phyloP scores from a whole-genome alignment of 768 basidiomycete genomes.

The Collybia sordida region DNA sequence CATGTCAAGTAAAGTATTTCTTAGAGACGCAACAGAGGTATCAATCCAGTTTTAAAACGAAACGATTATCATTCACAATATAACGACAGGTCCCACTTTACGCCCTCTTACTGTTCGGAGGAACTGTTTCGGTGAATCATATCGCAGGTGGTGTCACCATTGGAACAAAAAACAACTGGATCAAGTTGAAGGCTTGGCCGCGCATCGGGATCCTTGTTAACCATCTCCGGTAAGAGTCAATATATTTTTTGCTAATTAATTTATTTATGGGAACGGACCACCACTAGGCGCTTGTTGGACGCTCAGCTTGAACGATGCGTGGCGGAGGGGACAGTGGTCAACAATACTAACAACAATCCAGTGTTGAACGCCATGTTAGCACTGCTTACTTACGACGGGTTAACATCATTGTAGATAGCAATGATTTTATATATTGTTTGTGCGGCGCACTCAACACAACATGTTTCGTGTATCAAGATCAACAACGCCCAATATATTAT shows the following conservation, averaged over 20 bases:
- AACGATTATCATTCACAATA: background rate
- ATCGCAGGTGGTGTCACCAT: conserved; percentile 74
- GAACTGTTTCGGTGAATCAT: conserved; percentile 75
- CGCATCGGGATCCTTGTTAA: conserved; percentile 89
- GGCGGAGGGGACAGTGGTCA: conserved; percentile 55
- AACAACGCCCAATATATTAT: too few relatives aligned
- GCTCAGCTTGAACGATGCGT: conserved; percentile 63
- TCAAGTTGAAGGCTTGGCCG: conserved; percentile 82
- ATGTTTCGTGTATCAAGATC: too few relatives aligned
- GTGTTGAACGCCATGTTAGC: conserved; percentile 44
- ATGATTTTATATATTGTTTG: background rate
- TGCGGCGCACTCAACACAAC: too few relatives aligned
- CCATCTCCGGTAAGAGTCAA: conserved; percentile 63
- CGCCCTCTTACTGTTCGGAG: conserved; percentile 82
- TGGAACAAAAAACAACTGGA: conserved; percentile 45
- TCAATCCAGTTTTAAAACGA: conserved; percentile 9
- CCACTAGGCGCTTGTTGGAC: conserved; percentile 63
- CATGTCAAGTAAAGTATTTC: conserved; percentile 78
- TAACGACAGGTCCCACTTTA: conserved; percentile 76
- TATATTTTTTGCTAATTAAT: background rate
- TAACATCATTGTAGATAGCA: conserved; percentile 7
- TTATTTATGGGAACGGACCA: background rate
- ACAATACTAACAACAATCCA: conserved; percentile 48
- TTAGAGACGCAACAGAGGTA: conserved; percentile 88
- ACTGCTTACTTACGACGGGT: conserved; percentile 19